A percentile compares a stretch with the other conserved stretches of the same genome.
These are phyloP conservation scores for Xylaria bambusicola DNA, from an alignment of 495 filamentous ascomycete genomes.

Conservation along the genomic window DNA sequence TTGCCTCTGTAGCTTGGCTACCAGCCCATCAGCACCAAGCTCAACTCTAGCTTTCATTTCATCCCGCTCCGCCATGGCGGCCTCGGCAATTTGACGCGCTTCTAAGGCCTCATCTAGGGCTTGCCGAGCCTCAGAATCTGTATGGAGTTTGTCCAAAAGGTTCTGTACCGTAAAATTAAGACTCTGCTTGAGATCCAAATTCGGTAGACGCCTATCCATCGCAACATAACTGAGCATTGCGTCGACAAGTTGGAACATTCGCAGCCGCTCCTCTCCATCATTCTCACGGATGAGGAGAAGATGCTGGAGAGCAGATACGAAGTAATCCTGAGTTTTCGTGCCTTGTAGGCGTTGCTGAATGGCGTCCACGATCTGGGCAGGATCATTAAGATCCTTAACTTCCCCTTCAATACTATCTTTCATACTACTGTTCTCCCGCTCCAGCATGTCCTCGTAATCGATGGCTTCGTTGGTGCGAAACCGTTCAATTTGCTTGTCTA, in stretches of 20 bases:
- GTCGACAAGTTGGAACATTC: slow-evolving; percentile 98
- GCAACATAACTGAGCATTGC: slow-evolving; percentile 98
- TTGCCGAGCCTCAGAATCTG: slow-evolving; percentile 89
- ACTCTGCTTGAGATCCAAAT: slow-evolving; percentile 96
- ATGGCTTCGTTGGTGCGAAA: slow-evolving; percentile 94
- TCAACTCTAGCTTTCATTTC: slow-evolving; percentile 93
- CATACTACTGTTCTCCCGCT: slow-evolving; percentile 85
- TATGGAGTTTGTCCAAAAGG: slow-evolving; percentile 91
- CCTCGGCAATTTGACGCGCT: slow-evolving; percentile 87
- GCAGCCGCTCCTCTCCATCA: slow-evolving; percentile 84
- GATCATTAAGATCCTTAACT: slow-evolving; percentile 92
- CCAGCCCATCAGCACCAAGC: slow-evolving; percentile 88
- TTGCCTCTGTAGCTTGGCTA: slow-evolving; percentile 89
- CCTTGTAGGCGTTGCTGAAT: slow-evolving; percentile 86
- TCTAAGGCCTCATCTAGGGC: slow-evolving; percentile 88
- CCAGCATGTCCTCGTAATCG: slow-evolving; percentile 96
- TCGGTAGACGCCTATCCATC: slow-evolving; percentile 93
- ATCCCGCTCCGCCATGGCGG: slow-evolving; percentile 93
- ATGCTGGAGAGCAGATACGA: slow-evolving; percentile 93
- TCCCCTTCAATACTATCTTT: slow-evolving; percentile 90
- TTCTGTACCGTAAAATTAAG: slow-evolving; percentile 97
- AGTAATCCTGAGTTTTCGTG: slow-evolving; percentile 88
- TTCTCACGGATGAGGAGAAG: slow-evolving; percentile 92
- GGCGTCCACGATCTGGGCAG: slow-evolving; percentile 87
- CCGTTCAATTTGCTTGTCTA: slow-evolving; percentile 96